These are phyloP conservation scores for Mycena latifolia DNA, from an alignment of 768 basidiomycete genomes.

Conservation along the genomic window DNA sequence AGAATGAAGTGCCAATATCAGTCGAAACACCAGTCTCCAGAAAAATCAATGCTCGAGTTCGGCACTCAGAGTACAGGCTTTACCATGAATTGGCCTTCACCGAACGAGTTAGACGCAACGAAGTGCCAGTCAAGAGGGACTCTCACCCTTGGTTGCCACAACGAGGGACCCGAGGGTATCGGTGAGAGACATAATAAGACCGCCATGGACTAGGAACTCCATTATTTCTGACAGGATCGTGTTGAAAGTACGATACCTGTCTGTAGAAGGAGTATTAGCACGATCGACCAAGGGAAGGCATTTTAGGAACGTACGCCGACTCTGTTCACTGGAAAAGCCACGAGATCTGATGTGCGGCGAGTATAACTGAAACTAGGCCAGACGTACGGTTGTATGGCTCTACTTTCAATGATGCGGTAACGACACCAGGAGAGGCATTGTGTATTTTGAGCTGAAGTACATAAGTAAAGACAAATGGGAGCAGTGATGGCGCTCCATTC, in stretches of 20 bases:
- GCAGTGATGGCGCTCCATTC: conserved; percentile 6
- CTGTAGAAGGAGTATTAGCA: conserved; percentile 37
- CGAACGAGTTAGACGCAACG: too few species aligned
- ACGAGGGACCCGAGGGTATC: conserved; percentile 87
- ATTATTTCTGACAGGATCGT: not conserved
- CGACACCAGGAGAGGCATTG: conserved; percentile 76
- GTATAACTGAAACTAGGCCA: conserved; percentile 35
- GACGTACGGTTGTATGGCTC: conserved; percentile 77
- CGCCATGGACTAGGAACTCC: conserved; percentile 60
- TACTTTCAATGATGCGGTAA: conserved; percentile 78
- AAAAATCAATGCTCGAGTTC: not conserved
- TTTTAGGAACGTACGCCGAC: conserved; percentile 68
- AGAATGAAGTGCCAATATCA: conserved; percentile 77
- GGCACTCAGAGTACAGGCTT: not conserved
- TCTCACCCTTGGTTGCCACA: conserved; percentile 82
- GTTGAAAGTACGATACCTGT: conserved; percentile 48
- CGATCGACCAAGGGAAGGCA: conserved; percentile 6
- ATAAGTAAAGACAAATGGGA: not conserved
- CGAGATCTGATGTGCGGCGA: conserved; percentile 12
- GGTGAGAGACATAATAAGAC: conserved; percentile 83
- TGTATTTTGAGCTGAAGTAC: conserved; percentile 38
- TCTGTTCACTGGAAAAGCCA: conserved; percentile 71
- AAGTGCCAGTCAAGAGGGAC: too few species aligned
- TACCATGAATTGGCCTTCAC: conserved; percentile 61
- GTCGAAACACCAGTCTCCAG: conserved; percentile 81